phyloP scores from a whole-genome alignment of 495 filamentous ascomycete genomes.

The Aspergillus taichungensis region DNA sequence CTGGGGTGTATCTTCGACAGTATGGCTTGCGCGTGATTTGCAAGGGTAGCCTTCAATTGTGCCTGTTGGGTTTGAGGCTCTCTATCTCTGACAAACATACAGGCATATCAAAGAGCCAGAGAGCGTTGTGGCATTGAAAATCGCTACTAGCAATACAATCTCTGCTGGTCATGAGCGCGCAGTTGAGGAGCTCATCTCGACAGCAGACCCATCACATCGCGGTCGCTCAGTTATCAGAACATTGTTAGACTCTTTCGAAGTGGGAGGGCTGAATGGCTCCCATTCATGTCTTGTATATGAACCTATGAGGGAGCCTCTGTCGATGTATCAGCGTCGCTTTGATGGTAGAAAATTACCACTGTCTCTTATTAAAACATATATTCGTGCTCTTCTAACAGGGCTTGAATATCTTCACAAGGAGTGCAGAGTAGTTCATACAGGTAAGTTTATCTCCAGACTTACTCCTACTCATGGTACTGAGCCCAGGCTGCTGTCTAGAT shows the following conservation, averaged over 20 bases:
- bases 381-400: constrained; percentile 30
- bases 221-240: constrained; percentile 20
- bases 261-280: constrained; percentile 17
- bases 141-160: constrained; percentile 21
- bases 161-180: constrained; percentile 29
- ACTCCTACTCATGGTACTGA: constrained; percentile 14
- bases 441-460: constrained; percentile 18
- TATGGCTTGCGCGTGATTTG: constrained; percentile 34
- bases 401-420: constrained; percentile 38
- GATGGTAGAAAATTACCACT: constrained; percentile 21
- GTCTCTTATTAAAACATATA: constrained; percentile 28
- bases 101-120: constrained; percentile 27
- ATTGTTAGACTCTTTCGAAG: constrained; percentile 21
- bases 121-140: constrained; percentile 35
- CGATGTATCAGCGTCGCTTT: constrained; percentile 27
- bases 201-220: constrained; percentile 23
- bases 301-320: constrained; percentile 30
- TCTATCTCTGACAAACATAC: constrained; percentile 21
- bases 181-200: constrained; percentile 27
- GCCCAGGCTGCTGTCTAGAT: constrained; percentile 23
- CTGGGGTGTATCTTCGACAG: constrained; percentile 33
- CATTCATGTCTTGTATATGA: constrained; percentile 32
- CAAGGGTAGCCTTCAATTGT: constrained; percentile 16
- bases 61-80: constrained; percentile 9
- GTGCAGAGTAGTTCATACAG: constrained; percentile 29